Evolutionary conservation across 768 basidiomycete genomes (phyloP), one percentile per base, ranked within the genome.

Genomic region (Xerocomellus chrysenteron): DNA sequence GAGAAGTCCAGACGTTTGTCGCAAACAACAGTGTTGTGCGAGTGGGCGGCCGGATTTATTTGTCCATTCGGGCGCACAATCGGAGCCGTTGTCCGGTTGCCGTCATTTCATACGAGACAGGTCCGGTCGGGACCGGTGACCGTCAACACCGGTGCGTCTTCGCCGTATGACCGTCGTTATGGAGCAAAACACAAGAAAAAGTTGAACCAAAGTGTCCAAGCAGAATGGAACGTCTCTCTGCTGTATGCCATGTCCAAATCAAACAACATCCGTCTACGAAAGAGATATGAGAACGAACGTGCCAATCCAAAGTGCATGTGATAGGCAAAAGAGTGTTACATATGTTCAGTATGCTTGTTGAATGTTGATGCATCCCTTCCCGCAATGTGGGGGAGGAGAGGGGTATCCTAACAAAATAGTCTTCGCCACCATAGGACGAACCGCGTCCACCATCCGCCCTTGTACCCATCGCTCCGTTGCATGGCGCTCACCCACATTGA

Each of bases 371-470:
- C 47, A 39, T 47, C 47, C 50, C 56, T 40, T 47, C 44, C 44
- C 36, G 21, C 39, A 50, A 28, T 17, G 33, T 8, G 10, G 13
- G 58, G 14, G 43, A 30, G 16, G 33, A 28, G 41, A 42, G 43
- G 62, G 58, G 59, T 67, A 72, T 64, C 59, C 73, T 80, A 92
- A 73, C 89, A 90, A 74, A 93, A 92, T 47, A 87, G 60, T 71
- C 80, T 82, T 69, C 82, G 83, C 82, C 85, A 90, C 93, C 93
- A 94, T 45, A 85, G 71, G 62, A 83, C 74, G 66, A 94, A 84
- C 59, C 87, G 78, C 43, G 82, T 82, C 90, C 90, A 94, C 83
- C 85, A 89, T 43, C 82, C 78, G 21, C 92, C 91, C 65, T 83
- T 76, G 84, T 86, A 93, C 12, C 83, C 87, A 30, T 80, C 77